Evolutionary conservation across 345 rosid genomes (phyloP), one percentile per base, ranked within the genome.

Genomic region (Hevea brasiliensis): DNA sequence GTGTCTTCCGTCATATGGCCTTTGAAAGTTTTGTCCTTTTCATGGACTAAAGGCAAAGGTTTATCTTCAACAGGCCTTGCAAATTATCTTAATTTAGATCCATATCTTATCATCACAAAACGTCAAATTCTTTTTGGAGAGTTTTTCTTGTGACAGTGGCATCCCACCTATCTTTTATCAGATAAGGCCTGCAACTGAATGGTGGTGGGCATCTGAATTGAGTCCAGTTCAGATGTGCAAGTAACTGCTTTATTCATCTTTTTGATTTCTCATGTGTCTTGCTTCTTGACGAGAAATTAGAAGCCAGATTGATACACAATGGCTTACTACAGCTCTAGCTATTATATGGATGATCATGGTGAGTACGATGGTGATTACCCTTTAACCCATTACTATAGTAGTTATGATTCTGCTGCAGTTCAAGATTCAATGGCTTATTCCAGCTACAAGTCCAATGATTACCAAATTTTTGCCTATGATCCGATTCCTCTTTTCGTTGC

Each of bases 281-380:
- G 37, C 37, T 32, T 32, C 37, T 32, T 32, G 37, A 48, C 21
- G 24, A 26, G 71, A 23, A 10, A 27, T 32, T 3, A 21, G 45
- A 32, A 32, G 37, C 3, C 57, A 17, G 29, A 17, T 35, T 35
- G 44, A 61, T 61, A 20, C 2, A 37, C 1, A 27, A 78, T 78
- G 77, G 81, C 74, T 42, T 63, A 56, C 54, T 73, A 44, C 65
- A 55, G 59, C 66, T 68, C 72, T 60, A 68, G 41, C 59, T 73
- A 68, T 57, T 65, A 68, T 14, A 20, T n/a, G 51, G 3, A 37
- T 58, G 62, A 65, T 58, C 26, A n/a, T 21, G 74, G 70, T 63
- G 79, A 54, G 57, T 60, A 47, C 51, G 26, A 63, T 70, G 54
- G 20, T 11, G 67, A 65, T 58, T 68, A 32, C 37, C 37, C 37